Conservation (phyloP, 352 stramenopile genomes). For the Globisporangium takayamanum region DNA sequence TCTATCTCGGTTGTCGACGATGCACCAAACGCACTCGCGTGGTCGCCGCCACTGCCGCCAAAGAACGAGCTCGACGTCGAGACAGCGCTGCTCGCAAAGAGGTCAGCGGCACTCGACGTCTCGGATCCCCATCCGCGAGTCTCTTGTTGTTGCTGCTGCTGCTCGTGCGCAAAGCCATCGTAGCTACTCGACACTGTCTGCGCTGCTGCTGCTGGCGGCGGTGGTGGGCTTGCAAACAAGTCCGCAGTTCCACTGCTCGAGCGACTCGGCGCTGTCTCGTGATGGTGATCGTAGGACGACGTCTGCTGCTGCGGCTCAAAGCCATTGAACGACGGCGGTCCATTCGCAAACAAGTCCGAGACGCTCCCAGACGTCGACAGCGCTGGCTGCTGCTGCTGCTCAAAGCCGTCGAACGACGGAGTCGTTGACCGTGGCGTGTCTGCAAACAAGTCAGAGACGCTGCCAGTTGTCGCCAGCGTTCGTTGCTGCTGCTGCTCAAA, state of each 20-base stretch:
- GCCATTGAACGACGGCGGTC: constrained; percentile 3
- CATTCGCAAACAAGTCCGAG: constrained; percentile 8
- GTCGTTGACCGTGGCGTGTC: constrained; percentile 1
- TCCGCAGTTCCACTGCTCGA: constrained; percentile 4
- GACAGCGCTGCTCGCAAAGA: constrained; percentile 3
- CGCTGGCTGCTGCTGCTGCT: constrained; percentile 10
- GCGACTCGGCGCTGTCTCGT: neutral
- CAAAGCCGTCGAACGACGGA: constrained; percentile 7
- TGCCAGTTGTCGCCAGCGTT: constrained; percentile 2
- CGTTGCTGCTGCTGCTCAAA: constrained; percentile 9
- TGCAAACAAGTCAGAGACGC: constrained; percentile 7
- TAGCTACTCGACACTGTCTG: constrained; percentile 1
- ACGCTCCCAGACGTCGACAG: constrained; percentile 2
- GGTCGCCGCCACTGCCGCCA: neutral
- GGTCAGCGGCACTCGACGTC: neutral
- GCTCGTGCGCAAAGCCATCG: constrained; percentile 3
- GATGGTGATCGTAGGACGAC: neutral
- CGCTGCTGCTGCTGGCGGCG: neutral
- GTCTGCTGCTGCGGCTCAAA: constrained; percentile 5
- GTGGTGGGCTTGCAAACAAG: constrained; percentile 6
- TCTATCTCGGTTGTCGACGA: too few relatives aligned
- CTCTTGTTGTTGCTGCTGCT: neutral
- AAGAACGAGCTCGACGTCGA: constrained; percentile 1
- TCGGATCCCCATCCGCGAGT: neutral
- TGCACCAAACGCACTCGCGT: too few relatives aligned